These are phyloP conservation scores for Singerocomus inundabilis DNA, from an alignment of 1,284 basidiomycete species.

Conservation along the genomic window DNA sequence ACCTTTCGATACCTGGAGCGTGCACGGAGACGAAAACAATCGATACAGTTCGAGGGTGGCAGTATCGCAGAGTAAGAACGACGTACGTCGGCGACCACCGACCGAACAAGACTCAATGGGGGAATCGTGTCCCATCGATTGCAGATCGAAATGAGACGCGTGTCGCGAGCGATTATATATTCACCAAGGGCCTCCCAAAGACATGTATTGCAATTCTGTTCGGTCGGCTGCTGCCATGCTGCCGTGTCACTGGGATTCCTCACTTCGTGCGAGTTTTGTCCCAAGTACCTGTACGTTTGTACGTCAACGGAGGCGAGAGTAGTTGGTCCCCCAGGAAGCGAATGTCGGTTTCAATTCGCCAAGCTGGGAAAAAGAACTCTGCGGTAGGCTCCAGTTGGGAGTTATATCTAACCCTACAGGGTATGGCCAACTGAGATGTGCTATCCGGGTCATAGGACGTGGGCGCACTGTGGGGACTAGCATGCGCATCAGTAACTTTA, in stretches of 20 bases:
- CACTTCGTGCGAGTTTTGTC: constrained; percentile 31
- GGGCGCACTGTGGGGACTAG: no score
- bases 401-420: no score
- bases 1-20: constrained; percentile 51
- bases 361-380: constrained; percentile 7
- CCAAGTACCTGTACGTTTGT: constrained; percentile 26
- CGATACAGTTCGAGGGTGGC: not conserved
- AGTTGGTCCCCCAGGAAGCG: not conserved
- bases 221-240: constrained; percentile 31
- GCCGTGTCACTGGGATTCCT: constrained; percentile 11
- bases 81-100: constrained; percentile 54
- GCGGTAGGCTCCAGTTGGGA: not conserved
- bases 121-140: constrained; percentile 40
- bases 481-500: no score
- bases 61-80: not conserved
- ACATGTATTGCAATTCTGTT: constrained; percentile 27
- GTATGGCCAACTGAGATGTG: no score
- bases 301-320: constrained; percentile 1
- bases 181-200: not conserved
- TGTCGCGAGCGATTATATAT: not conserved
- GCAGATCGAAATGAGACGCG: not conserved
- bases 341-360: constrained; percentile 18
- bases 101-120: constrained; percentile 50
- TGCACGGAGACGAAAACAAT: not conserved
- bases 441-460: no score